Evolutionary conservation across 805 yeast genomes (phyloP).

Genomic region (Suhomyces xylopsoci): DNA sequence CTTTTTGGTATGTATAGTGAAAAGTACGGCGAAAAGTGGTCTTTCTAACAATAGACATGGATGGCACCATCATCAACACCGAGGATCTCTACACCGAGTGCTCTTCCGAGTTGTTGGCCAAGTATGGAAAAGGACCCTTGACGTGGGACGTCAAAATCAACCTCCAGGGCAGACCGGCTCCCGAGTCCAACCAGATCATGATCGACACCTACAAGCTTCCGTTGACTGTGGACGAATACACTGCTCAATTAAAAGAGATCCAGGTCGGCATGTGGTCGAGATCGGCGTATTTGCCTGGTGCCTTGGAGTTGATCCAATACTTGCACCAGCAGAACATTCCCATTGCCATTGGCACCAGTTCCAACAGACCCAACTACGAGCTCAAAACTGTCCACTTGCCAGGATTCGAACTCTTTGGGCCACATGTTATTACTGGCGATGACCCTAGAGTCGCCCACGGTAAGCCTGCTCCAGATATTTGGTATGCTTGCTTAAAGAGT

Average conservation of each 20-base stretch:
- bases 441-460: conserved; percentile 80
- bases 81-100: conserved; percentile 89
- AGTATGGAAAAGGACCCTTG: conserved; percentile 72
- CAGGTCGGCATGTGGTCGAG: conserved; percentile 64
- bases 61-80: conserved; percentile 87
- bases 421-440: conserved; percentile 82
- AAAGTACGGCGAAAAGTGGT: not conserved
- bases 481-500: conserved; percentile 74
- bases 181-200: conserved; percentile 61
- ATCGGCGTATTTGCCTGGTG: conserved; percentile 79
- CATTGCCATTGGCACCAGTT: conserved; percentile 88
- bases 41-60: conserved; percentile 64
- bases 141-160: conserved; percentile 89
- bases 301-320: conserved; percentile 59
- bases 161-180: conserved; percentile 90
- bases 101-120: conserved; percentile 60
- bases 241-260: conserved; percentile 46
- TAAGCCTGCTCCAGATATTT: conserved; percentile 91
- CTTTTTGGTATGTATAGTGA: conserved; percentile 56
- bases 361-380: conserved; percentile 57
- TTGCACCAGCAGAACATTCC: conserved; percentile 59
- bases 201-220: conserved; percentile 69
- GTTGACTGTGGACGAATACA: conserved; percentile 60
- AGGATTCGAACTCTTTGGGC: conserved; percentile 62
- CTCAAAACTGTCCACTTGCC: conserved; percentile 71